Evolutionary conservation across 352 stramenopile species (phyloP).

Genomic region (Aphanomyces cochlioides): DNA sequence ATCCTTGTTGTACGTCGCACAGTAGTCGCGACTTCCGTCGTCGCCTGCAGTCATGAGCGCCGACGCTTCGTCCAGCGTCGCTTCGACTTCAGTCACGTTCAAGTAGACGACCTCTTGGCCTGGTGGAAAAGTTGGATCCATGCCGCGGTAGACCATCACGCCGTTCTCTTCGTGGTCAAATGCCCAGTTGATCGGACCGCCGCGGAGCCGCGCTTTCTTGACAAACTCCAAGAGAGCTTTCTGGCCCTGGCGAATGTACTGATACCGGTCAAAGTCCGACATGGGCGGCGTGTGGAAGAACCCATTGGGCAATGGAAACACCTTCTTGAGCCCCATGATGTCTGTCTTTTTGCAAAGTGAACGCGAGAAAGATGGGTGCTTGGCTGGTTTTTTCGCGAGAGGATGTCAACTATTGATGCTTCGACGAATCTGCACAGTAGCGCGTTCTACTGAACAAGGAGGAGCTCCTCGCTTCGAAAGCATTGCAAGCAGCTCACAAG

Average conservation of each 20-base stretch:
- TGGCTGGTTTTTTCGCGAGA: too few species aligned
- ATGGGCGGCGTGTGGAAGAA: constrained; percentile 40
- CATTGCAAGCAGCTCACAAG: too few species aligned
- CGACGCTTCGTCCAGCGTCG: constrained; percentile 15
- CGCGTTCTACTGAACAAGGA: too few species aligned
- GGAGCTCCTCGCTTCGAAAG: too few species aligned
- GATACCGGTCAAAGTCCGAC: background rate
- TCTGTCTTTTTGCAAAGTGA: too few species aligned
- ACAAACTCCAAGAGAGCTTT: background rate
- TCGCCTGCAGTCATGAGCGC: constrained; percentile 11
- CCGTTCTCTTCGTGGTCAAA: constrained; percentile 74
- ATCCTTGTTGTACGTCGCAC: background rate
- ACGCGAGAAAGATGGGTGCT: too few species aligned
- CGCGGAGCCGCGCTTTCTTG: constrained; percentile 44
- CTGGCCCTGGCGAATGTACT: background rate
- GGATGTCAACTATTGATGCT: too few species aligned
- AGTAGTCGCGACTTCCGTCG: background rate
- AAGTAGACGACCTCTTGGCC: background rate
- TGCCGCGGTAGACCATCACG: constrained; percentile 58
- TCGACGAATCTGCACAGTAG: too few species aligned
- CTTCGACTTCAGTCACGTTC: background rate
- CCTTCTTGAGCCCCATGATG: constrained; percentile 43
- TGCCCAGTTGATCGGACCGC: constrained; percentile 71
- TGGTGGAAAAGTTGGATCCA: background rate
- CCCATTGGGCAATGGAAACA: constrained; percentile 65